Percentiles rank a stretch among this genome's conserved stretches.
phyloP scores from a whole-genome alignment of 176 grass and related monocot genomes.

The Elymus sibiricus region DNA sequence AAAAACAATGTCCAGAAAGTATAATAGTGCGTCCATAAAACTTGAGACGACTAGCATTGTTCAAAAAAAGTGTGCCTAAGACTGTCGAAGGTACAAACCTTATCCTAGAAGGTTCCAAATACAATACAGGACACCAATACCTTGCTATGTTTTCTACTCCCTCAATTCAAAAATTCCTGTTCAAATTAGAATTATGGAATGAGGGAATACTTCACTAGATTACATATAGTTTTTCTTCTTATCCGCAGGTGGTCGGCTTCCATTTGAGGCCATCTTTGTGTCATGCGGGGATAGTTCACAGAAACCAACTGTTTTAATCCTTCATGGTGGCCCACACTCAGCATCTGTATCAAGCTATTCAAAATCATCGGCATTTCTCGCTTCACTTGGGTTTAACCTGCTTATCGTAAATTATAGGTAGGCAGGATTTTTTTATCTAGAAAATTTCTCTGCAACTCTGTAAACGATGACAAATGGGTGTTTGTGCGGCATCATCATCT shows the following conservation, averaged over 20 bases:
- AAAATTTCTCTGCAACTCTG: neutral
- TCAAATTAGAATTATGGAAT: no score
- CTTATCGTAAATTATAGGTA: constrained; percentile 91
- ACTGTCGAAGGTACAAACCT: no score
- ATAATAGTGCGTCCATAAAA: no score
- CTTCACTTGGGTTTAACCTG: constrained; percentile 76
- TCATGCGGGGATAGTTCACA: constrained; percentile 48
- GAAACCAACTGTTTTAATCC: constrained; percentile 58
- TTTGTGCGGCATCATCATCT: neutral
- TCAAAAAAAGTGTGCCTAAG: no score
- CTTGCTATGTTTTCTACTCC: no score
- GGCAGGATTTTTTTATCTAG: neutral
- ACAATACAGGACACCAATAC: no score
- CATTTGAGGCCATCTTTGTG: constrained; percentile 82
- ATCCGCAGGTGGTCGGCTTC: constrained; percentile 57
- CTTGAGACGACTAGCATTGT: no score
- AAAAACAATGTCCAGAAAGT: no score
- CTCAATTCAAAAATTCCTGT: no score
- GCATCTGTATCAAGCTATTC: constrained; percentile 74
- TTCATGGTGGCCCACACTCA: constrained; percentile 91
- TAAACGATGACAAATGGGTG: neutral
- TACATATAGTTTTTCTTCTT: neutral
- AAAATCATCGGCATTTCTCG: constrained; percentile 74
- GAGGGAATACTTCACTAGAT: neutral
- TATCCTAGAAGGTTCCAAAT: no score